Base-by-base conservation (phyloP, 2,329 filamentous ascomycete genomes). In the Cladophialophora yegresii region DNA sequence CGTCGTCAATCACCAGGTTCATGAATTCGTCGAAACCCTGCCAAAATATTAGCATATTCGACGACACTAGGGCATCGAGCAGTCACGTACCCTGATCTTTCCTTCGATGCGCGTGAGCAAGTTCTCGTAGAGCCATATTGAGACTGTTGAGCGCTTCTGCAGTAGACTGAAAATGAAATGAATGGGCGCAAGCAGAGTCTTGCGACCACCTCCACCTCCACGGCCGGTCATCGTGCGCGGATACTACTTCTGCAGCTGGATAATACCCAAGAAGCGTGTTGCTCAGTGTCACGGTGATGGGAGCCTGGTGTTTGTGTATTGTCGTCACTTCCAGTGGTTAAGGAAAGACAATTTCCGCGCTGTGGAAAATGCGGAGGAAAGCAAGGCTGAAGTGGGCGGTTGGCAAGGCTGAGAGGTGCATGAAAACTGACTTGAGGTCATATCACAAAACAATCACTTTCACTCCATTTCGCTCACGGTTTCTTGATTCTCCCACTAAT, bases 21-120 rank as follows among this genome's bases (percentile, higher is more conserved):
- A 99, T 97, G 81, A 98, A 99, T 79, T 99, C 95, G 77, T 99
- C 95, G 71, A 99, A 99, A 13, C 95, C 93, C 92, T 96, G n/a
- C 50, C 36, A 26, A 16, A 45, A 2, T 16, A 43, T 70, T 61
- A 71, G 68, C 47, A 53, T 45, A 43, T 59, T 40, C 22, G n/a
- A 22, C 54, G n/a, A n/a, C 12, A 51, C 63, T 32, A 22, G 6
- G 54, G 51, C 23, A 28, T 20, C 16, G 16, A 16, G 23, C 2
- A n/a, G 30, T 40, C 26, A 78, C 88, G 69, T 78, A 96, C 93
- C 74, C 95, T 87, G 71, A 99, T 96, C 81, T 93, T 96, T 67
- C 95, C 95, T 80, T 98, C 93, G 74, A 99, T 97, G 66, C 95
- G 85, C 75, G 96, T 93, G 13, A 88, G 88, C 60, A 98, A 83